Base-by-base conservation (phyloP, 768 basidiomycete species). In the Gymnopilus dilepis region DNA sequence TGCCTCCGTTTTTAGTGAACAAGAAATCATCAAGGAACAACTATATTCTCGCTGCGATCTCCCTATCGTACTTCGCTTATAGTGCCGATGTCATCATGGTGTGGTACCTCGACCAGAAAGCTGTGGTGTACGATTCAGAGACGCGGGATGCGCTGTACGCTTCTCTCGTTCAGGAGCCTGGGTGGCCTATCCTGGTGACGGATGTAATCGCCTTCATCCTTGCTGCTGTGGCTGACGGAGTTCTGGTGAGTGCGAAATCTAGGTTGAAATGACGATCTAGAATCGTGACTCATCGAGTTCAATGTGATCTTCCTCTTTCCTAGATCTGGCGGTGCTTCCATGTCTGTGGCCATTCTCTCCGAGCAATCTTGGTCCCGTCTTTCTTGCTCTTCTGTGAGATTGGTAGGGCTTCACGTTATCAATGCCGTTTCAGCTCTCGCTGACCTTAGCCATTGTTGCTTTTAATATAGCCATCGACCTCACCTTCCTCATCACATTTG, bases 271-370 rank as follows among this genome's bases (percentile, higher is more conserved):
- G 21, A 8, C 2, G 9, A 21, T 45, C 24, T 11, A 3, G 17
- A 8, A 24, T 34, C 12, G 21, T 45, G 13, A 12, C 13, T 30
- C 47, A 28, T 24, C 22, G 24, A 48, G 33, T 34, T 34, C 33
- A 34, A 34, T 34, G 33, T 34, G 33, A 34, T 34, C 33, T 34
- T 34, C 33, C 33, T 34, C 33, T 34, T 28, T 26, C 15, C 9
- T 48, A 48, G 55, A 42, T 56, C 15, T 56, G 55, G 55, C 55
- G 55, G 8, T 56, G 55, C 28, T 56, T 56, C 28, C n/a, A 56
- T 19, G 55, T 56, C 6, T 56, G 55, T 22, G 17, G 30, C 41
- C 26, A 19, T 17, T 56, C 55, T 7, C 19, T 56, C 13, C 55
- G 55, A n/a, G 24, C 41, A 41, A 56, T 56, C 11, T 31, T 43